A percentile compares a stretch with the other conserved stretches of the same genome.
phyloP scores from a whole-genome alignment of 2,329 filamentous ascomycete species.

The Stagonosporopsis chrysanthemi region DNA sequence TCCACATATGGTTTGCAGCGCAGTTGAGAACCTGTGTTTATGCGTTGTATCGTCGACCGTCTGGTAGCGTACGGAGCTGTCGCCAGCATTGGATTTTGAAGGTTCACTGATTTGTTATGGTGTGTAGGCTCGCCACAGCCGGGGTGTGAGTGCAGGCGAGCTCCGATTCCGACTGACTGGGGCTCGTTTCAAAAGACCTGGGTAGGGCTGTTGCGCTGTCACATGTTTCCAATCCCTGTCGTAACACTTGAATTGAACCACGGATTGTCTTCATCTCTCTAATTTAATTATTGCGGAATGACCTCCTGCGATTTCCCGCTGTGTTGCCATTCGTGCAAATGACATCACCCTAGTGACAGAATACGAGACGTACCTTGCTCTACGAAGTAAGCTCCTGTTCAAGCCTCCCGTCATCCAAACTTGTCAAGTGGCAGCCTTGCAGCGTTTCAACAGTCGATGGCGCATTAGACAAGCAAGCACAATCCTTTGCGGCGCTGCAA shows the following conservation, averaged over 20 bases:
- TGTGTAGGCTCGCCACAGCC: neutral
- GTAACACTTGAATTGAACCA: slow-evolving; percentile 2
- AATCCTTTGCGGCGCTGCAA: neutral
- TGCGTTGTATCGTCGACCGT: neutral
- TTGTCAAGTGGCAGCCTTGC: neutral
- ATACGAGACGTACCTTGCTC: neutral
- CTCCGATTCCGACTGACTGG: slow-evolving; percentile 2
- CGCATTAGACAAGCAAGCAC: neutral
- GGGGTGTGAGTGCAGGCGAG: slow-evolving; percentile 1
- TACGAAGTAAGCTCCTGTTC: neutral
- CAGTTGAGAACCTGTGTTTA: neutral
- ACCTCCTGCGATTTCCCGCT: neutral
- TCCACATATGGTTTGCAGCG: neutral
- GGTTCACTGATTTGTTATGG: neutral
- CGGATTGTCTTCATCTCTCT: neutral
- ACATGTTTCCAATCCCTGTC: slow-evolving; percentile 3
- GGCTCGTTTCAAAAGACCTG: slow-evolving; percentile 3
- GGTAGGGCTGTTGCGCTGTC: slow-evolving; percentile 4
- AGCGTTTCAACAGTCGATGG: neutral
- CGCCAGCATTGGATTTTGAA: neutral
- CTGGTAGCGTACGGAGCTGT: neutral
- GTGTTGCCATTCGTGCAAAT: neutral
- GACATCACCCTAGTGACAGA: neutral
- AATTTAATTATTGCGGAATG: neutral
- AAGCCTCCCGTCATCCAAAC: neutral